Conservation (phyloP, 495 filamentous ascomycete species). For the Sporormia fimetaria region DNA sequence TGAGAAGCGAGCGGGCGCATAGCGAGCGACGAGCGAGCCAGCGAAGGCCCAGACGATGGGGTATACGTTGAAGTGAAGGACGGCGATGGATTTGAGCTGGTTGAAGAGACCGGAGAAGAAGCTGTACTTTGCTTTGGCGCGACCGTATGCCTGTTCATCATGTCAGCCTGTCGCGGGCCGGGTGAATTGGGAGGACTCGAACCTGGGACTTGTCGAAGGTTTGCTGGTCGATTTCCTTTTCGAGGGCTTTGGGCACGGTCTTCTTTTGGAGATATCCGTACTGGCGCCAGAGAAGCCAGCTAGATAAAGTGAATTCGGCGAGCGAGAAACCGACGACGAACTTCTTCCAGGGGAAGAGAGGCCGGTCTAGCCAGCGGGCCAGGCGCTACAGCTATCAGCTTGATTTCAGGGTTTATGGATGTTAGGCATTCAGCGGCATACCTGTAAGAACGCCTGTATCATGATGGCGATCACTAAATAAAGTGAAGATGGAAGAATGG, state of each 20-base stretch:
- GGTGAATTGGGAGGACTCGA: constrained; percentile 15
- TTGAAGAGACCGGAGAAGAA: constrained; percentile 69
- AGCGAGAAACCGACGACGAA: constrained; percentile 88
- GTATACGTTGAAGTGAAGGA: constrained; percentile 82
- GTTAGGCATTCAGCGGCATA: not conserved
- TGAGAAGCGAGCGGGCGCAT: constrained; percentile 63
- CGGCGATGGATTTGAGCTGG: constrained; percentile 72
- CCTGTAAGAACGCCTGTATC: constrained; percentile 29
- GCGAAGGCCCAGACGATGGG: constrained; percentile 80
- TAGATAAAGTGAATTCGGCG: constrained; percentile 77
- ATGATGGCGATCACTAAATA: constrained; percentile 12
- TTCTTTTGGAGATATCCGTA: constrained; percentile 71
- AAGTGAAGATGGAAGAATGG: too few relatives aligned
- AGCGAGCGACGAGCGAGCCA: constrained; percentile 59
- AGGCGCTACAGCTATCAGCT: constrained; percentile 50
- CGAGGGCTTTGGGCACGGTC: constrained; percentile 69
- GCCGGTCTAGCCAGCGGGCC: constrained; percentile 75
- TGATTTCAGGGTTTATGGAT: not conserved
- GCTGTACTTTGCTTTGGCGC: constrained; percentile 84
- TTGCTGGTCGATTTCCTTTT: constrained; percentile 75
- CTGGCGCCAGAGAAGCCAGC: constrained; percentile 73
- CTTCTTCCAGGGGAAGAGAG: constrained; percentile 92
- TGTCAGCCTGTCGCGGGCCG: constrained; percentile 14
- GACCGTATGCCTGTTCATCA: constrained; percentile 62
- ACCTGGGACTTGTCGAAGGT: constrained; percentile 91